These are phyloP conservation scores for Lumnitzera littorea DNA, from an alignment of 345 rosid genomes.

Conservation along the genomic window DNA sequence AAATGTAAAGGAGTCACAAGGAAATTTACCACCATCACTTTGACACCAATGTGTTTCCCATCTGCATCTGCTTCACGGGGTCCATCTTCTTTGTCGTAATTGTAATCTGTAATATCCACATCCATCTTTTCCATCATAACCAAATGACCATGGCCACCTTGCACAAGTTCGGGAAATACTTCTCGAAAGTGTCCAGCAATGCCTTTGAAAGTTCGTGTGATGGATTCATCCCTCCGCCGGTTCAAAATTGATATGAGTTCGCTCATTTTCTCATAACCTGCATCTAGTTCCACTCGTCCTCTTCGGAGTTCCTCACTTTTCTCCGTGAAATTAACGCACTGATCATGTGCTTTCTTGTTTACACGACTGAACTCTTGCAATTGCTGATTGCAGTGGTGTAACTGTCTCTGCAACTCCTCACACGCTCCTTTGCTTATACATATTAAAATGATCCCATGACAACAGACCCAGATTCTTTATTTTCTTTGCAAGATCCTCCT, in stretches of 20 bases:
- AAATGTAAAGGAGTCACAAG: no score
- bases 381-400: conserved; percentile 79
- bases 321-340: conserved; percentile 86
- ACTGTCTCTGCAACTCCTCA: conserved; percentile 88
- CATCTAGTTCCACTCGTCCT: conserved; percentile 94
- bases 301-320: conserved; percentile 92
- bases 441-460: conserved; percentile 87
- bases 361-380: conserved; percentile 96
- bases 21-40: no score
- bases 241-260: conserved; percentile 83
- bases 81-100: conserved; percentile 59
- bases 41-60: conserved; percentile 89
- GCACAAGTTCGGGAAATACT: conserved; percentile 91
- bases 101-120: conserved; percentile 54
- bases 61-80: conserved; percentile 61
- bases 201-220: conserved; percentile 94
- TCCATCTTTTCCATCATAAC: conserved; percentile 97
- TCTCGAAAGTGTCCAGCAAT: conserved; percentile 88
- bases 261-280: conserved; percentile 92
- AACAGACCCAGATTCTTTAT: conserved; percentile 88
- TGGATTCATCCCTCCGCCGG: conserved; percentile 92
- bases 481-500: conserved; percentile 81
- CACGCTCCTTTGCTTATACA: conserved; percentile 63
- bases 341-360: conserved; percentile 96
- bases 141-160: conserved; percentile 86